Conservation (phyloP, 2,329 filamentous ascomycete genomes). For the Graphilbum ipis-grandicollis region DNA sequence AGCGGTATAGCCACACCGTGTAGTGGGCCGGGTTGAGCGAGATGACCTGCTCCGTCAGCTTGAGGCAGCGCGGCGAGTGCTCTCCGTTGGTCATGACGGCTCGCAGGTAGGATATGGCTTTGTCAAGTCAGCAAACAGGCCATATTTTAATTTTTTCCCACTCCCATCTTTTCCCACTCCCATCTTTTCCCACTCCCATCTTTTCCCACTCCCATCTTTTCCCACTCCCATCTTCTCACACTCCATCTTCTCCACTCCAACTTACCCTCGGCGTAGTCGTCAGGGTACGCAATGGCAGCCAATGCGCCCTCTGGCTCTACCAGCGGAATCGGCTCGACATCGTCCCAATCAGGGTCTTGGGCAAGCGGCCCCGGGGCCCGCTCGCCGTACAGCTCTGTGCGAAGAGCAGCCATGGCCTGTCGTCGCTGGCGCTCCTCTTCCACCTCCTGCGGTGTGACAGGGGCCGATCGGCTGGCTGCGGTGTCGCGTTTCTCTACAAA, state of each 20-base stretch:
- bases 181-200: no score
- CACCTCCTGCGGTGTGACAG: constrained; percentile 1
- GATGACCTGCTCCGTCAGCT: constrained; percentile 79
- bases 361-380: constrained; percentile 33
- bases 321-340: constrained; percentile 67
- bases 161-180: no score
- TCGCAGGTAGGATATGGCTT: constrained; percentile 79
- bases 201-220: no score
- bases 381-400: constrained; percentile 34
- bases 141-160: no score
- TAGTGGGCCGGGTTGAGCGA: constrained; percentile 91
- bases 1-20: constrained; percentile 94
- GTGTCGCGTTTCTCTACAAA: constrained; percentile 23
- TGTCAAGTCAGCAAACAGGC: not conserved
- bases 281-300: constrained; percentile 80
- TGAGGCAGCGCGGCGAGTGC: constrained; percentile 58
- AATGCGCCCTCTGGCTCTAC: constrained; percentile 71
- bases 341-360: constrained; percentile 62
- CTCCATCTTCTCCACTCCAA: no score
- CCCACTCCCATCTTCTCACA: no score
- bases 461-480: constrained; percentile 5
- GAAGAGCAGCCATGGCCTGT: constrained; percentile 31
- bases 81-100: constrained; percentile 86
- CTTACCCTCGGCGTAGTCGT: constrained; percentile 67
- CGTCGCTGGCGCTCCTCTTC: constrained; percentile 31